Evolutionary conservation across 129 eudicot species (phyloP), one percentile per base, ranked within the genome.

Genomic region (Calendula officinalis): DNA sequence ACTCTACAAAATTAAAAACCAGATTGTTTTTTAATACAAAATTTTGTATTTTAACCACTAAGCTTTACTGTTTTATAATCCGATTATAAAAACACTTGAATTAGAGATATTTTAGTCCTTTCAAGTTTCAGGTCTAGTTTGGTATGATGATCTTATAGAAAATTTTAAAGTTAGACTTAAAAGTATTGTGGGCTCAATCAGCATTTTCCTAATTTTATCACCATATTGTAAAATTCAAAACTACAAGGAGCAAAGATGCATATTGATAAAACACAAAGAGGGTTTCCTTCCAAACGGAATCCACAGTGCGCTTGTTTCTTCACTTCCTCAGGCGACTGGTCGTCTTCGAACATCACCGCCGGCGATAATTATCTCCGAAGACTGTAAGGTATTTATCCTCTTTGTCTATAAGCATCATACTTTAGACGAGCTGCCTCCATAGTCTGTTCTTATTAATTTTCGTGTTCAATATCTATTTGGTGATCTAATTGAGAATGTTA

Each of bases 311-410:
- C 30, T 22, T 2, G 30, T 1, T 42, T 10, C 51, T 45, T 22
- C 0, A 33, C 47, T 32, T 64, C 56, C 37, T 43, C 40, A 43
- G 33, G 53, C 41, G 8, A n/a, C n/a, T n/a, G 67, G 2, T 33
- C 42, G 32, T 35, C 57, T 48, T 36, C 69, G 10, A 64, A 15
- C 58, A 64, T 36, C 37, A 7, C 16, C 70, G 70, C 35, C 69
- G 35, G 59, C 4, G 47, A 40, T 36, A 10, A 5, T 1, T 14
- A 35, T 48, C 38, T 63, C 56, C 70, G 48, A n/a, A 17, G 13
- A 64, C 47, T 2, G 15, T 35, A 36, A 36, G 60, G 70, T 65
- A 65, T 9, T 0, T 14, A 6, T 36, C 37, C 2, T 15, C 12
- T 36, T 22, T 52, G 12, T n/a, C 2, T 49, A 4, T 15, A 5